Percentiles rank a stretch among this genome's conserved stretches.
Conservation (phyloP, 2,329 filamentous ascomycete genomes). For the Cladosporium sp. region DNA sequence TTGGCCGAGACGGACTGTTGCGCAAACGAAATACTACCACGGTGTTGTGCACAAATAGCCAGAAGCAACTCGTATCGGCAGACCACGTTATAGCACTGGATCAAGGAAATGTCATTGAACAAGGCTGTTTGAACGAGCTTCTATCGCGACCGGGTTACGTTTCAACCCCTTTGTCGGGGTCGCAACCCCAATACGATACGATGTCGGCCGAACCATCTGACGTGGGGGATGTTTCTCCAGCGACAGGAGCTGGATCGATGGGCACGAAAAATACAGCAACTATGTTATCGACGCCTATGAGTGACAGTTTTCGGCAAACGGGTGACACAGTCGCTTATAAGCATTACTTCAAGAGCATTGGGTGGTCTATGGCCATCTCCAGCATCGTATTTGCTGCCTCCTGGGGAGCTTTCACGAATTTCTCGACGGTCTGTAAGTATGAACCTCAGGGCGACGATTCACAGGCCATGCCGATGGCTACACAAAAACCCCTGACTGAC, state of each 20-base stretch:
- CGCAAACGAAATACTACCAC: not conserved
- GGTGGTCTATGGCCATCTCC: not conserved
- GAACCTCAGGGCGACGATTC: not conserved
- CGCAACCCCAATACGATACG: not conserved
- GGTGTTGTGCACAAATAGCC: not conserved
- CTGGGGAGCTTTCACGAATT: not conserved
- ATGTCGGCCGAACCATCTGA: not conserved
- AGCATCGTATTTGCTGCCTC: not conserved
- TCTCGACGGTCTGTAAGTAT: not conserved
- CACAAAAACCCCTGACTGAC: not conserved
- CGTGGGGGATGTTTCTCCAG: not conserved
- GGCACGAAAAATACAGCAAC: not conserved
- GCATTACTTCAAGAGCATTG: not conserved
- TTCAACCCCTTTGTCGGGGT: not conserved
- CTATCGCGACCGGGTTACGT: not conserved
- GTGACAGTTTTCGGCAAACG: not conserved
- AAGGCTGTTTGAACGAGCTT: not conserved
- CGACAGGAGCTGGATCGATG: not conserved
- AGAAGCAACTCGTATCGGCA: not conserved
- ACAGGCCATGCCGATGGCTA: not conserved
- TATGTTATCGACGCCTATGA: not conserved
- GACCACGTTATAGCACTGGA: not conserved
- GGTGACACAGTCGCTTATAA: not conserved
- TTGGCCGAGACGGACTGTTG: not conserved
- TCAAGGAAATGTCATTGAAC: not conserved